These are phyloP conservation scores for Trichoderma breve DNA, from an alignment of 2,329 filamentous ascomycete species.

Conservation along the genomic window DNA sequence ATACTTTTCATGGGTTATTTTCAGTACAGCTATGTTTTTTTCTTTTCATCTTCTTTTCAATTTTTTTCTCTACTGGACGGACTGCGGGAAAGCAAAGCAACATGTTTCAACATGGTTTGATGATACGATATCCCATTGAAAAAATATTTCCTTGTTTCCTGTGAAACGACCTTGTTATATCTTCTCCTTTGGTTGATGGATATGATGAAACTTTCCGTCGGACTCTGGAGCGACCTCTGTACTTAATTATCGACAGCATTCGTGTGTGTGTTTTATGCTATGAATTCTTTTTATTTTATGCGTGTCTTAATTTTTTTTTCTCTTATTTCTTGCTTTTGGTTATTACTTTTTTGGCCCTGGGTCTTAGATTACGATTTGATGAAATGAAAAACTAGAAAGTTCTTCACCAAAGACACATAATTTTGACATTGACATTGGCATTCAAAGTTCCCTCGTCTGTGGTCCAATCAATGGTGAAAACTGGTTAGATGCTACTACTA, in stretches of 20 bases:
- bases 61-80: not conserved
- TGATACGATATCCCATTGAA: conserved; percentile 15
- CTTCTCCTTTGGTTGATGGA: not conserved
- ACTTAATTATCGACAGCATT: conserved; percentile 1
- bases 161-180: not conserved
- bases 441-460: not conserved
- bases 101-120: conserved; percentile 18
- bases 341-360: conserved; percentile 4
- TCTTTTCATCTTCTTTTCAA: conserved; percentile 11
- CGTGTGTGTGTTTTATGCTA: not conserved
- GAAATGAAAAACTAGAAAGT: conserved; percentile 1
- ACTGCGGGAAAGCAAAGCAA: conserved; percentile 14
- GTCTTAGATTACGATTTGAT: not conserved
- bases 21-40: conserved; percentile 12
- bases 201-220: conserved; percentile 7
- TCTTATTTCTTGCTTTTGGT: not conserved
- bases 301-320: not conserved
- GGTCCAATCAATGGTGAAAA: not conserved
- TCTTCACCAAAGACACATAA: not conserved
- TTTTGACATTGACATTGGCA: not conserved
- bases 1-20: conserved; percentile 21
- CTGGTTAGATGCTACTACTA: not conserved
- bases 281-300: not conserved
- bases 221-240: not conserved
- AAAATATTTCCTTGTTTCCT: not conserved